Percentiles rank a stretch among this genome's conserved stretches.
These are phyloP conservation scores for Phaffia rhodozyma DNA, from an alignment of 1,284 basidiomycete species.

Conservation along the genomic window DNA sequence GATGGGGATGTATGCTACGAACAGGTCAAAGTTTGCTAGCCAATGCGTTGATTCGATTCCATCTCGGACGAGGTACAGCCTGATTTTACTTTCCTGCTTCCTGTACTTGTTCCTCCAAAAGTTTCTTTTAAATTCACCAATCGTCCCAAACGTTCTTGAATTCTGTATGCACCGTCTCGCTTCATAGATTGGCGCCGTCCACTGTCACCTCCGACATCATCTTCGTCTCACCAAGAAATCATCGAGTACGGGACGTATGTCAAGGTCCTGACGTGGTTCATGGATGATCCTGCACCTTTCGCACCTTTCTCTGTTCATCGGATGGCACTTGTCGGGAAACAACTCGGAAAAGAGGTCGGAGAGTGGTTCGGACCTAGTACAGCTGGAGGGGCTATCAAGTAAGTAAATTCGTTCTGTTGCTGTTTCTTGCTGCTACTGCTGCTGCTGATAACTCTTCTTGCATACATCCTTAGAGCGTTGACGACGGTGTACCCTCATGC, in stretches of 20 bases:
- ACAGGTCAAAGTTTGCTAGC: constrained; percentile 89
- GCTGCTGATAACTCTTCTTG: background rate
- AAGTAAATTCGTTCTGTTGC: constrained; percentile 25
- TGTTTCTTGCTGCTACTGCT: background rate
- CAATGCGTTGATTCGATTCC: constrained; percentile 69
- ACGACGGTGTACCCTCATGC: constrained; percentile 68
- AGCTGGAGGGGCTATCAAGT: constrained; percentile 89
- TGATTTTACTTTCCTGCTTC: background rate
- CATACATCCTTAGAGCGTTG: constrained; percentile 45
- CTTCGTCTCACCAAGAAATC: constrained; percentile 22
- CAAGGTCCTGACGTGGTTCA: constrained; percentile 82
- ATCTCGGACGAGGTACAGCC: constrained; percentile 69
- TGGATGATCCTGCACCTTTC: constrained; percentile 77
- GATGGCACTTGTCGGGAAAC: constrained; percentile 88
- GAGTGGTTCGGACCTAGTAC: constrained; percentile 98
- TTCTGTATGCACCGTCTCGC: constrained; percentile 11
- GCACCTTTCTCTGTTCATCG: constrained; percentile 92
- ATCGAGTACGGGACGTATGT: constrained; percentile 50
- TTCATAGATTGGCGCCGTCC: constrained; percentile 67
- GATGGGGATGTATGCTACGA: constrained; percentile 96
- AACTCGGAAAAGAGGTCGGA: constrained; percentile 87
- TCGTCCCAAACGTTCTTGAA: background rate
- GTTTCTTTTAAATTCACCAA: background rate
- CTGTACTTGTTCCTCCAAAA: background rate
- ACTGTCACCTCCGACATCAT: constrained; percentile 2